Evolutionary conservation across 768 basidiomycete genomes (phyloP), one percentile per base, ranked within the genome.

Genomic region (Panellus pusillus): DNA sequence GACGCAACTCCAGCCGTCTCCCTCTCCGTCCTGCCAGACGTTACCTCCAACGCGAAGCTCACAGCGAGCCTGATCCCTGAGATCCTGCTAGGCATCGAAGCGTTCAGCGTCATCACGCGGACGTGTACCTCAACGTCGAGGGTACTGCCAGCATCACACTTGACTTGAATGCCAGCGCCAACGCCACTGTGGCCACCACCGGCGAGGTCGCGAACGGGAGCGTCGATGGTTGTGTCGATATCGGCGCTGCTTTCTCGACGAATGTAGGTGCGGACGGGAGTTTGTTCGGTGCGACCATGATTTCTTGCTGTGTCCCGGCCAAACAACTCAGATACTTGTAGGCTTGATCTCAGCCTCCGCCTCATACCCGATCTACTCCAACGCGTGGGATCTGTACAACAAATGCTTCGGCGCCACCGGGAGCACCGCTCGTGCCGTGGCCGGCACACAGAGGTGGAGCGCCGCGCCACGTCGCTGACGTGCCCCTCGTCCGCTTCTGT

Each of bases 221-320:
- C 60, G 18, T 68, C 65, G 12, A 56, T 42, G 12, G 39, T 6
- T 44, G 50, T n/a, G 28, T 52, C 7, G 50, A 48, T 36, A 40
- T 57, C 27, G 48, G 13, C 11, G 57, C 52, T 3, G 57, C 35
- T 5, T 6, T 58, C n/a, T 17, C 38, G 1, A 44, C 45, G n/a
- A 51, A 51, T 40, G 14, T 58, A 18, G 57, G 18, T 14, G 52
- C 52, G 15, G 15, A 15, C 9, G 57, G 54, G 6, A 31, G 35
- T 3, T 15, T 55, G 13, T 55, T 55, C 42, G 47, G 54, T 42
- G 29, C 9, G 40, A 24, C 24, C 24, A 24, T 24, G 24, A 7
- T 28, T 27, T 39, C 19, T 5, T 13, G 2, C 4, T 18, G 4
- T 39, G n/a, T 13, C 28, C 4, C n/a, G 28, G 9, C 28, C 18